Evolutionary conservation across 345 rosid genomes (phyloP).

Genomic region (Corchorus olitorius): DNA sequence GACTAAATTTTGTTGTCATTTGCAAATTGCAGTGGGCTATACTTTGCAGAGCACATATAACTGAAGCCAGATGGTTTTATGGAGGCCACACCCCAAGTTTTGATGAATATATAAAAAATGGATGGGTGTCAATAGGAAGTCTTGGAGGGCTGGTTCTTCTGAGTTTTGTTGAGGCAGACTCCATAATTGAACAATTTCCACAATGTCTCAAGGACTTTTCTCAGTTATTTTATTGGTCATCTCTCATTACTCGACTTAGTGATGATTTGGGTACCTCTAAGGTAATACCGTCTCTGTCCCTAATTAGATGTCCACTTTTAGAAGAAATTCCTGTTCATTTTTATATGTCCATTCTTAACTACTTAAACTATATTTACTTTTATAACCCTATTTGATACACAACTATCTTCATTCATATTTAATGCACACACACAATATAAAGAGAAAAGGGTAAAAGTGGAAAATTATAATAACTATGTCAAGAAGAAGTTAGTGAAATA

Average conservation of each 20-base stretch:
- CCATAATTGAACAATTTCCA: neutral
- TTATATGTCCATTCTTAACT: too few species aligned
- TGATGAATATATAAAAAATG: slow-evolving; percentile 7
- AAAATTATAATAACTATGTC: too few species aligned
- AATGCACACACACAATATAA: too few species aligned
- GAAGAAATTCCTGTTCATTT: too few species aligned
- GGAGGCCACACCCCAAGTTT: slow-evolving; percentile 6
- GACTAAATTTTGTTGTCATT: neutral
- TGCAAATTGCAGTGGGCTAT: slow-evolving; percentile 3
- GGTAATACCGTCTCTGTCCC: neutral
- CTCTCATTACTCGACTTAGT: slow-evolving; percentile 7
- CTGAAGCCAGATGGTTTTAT: slow-evolving; percentile 16
- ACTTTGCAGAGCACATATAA: slow-evolving; percentile 3
- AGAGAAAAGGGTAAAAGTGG: too few species aligned
- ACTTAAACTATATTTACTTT: too few species aligned
- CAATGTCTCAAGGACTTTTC: neutral
- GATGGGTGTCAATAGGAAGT: slow-evolving; percentile 7
- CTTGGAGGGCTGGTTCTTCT: slow-evolving; percentile 15
- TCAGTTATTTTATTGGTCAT: neutral
- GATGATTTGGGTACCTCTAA: slow-evolving; percentile 10
- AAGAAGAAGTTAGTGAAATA: too few species aligned
- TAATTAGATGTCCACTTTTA: too few species aligned
- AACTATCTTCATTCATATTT: too few species aligned
- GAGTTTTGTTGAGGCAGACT: slow-evolving; percentile 2
- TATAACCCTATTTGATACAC: too few species aligned